Conservation (phyloP, 176 grass and related monocot genomes). For the Oryza australiensis region DNA sequence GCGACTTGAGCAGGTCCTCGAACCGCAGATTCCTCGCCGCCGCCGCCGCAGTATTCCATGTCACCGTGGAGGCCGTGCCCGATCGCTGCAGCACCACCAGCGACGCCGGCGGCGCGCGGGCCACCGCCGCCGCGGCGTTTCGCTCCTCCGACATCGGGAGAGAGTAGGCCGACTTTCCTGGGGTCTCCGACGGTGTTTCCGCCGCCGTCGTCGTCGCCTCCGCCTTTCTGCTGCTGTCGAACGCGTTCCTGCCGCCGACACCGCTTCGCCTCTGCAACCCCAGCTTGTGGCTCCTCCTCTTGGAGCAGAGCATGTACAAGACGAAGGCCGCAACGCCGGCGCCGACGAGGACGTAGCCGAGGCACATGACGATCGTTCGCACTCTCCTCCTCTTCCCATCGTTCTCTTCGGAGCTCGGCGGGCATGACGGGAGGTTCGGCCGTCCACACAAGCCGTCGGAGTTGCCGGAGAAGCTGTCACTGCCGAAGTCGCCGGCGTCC, state of each 20-base stretch:
- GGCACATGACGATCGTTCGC: conserved; percentile 28
- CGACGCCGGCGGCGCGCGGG: background rate
- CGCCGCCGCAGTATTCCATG: background rate
- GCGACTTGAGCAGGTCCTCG: conserved; percentile 68
- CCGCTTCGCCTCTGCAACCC: background rate
- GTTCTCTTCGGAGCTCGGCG: background rate
- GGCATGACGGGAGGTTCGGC: background rate
- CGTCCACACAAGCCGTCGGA: conserved; percentile 42
- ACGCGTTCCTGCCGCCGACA: background rate
- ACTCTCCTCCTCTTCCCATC: background rate
- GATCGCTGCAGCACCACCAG: conserved; percentile 41
- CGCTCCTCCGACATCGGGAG: conserved; percentile 28
- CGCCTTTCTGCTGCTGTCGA: conserved; percentile 15
- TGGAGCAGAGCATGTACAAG: conserved; percentile 36
- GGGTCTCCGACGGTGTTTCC: background rate
- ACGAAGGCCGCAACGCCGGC: conserved; percentile 35
- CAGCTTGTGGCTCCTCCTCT: conserved; percentile 1
- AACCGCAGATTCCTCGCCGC: conserved; percentile 53
- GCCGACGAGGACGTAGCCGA: conserved; percentile 53
- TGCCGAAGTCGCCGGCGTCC: background rate
- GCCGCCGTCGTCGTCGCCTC: conserved; percentile 4
- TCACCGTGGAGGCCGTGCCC: conserved; percentile 35
- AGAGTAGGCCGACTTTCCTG: conserved; percentile 44
- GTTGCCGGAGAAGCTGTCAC: conserved; percentile 22
- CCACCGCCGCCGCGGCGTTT: background rate